These are phyloP conservation scores for Leccinum holopus DNA, from an alignment of 1,284 basidiomycete genomes.

Conservation along the genomic window DNA sequence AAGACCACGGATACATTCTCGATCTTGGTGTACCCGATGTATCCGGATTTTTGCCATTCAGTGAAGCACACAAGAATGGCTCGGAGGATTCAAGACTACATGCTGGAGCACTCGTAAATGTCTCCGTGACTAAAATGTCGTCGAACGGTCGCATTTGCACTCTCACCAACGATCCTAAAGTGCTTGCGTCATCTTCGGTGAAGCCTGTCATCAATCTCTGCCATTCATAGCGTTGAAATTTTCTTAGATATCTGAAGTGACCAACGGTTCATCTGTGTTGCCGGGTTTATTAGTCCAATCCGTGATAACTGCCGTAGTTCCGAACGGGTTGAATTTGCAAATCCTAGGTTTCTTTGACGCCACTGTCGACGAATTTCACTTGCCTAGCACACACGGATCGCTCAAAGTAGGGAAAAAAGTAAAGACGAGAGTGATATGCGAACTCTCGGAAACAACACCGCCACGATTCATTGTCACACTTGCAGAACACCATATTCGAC, in stretches of 20 bases:
- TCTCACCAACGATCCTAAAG: conserved; percentile 51
- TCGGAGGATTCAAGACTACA: conserved; percentile 50
- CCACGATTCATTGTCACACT: conserved; percentile 82
- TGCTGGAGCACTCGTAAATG: conserved; percentile 67
- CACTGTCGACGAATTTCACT: conserved; percentile 84
- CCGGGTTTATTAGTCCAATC: conserved; percentile 87
- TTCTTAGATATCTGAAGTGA: conserved; percentile 68
- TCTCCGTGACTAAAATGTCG: conserved; percentile 62
- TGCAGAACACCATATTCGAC: conserved; percentile 67
- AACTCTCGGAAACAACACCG: conserved; percentile 65
- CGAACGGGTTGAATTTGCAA: conserved; percentile 85
- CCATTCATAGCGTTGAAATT: conserved; percentile 13
- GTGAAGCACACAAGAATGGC: conserved; percentile 51
- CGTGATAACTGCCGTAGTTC: conserved; percentile 78
- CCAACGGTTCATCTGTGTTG: conserved; percentile 77
- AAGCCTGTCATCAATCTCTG: conserved; percentile 26
- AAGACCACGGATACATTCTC: conserved; percentile 94
- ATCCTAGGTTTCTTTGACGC: conserved; percentile 94
- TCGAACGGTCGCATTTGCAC: conserved; percentile 71
- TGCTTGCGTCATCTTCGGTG: conserved; percentile 54
- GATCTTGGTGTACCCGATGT: conserved; percentile 78
- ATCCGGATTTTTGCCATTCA: conserved; percentile 79
- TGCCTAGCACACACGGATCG: conserved; percentile 51
- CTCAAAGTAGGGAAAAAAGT: conserved; percentile 87
- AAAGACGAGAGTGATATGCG: conserved; percentile 86